phyloP scores from a whole-genome alignment of 2,329 filamentous ascomycete genomes.

The Fusarium sp. region DNA sequence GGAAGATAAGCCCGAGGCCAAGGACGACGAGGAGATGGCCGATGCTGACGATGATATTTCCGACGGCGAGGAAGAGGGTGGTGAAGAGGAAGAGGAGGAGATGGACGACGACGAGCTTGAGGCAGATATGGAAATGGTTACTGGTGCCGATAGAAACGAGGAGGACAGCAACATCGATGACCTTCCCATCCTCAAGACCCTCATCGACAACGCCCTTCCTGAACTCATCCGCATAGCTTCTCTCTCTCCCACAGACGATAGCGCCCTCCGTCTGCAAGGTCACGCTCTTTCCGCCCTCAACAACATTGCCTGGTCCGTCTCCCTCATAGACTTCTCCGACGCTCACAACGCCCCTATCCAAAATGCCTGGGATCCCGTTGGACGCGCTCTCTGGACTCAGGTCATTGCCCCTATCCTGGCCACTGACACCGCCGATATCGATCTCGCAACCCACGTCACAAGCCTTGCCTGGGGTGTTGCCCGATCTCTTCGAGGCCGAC shows the following conservation, averaged over 20 bases:
- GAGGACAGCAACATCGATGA: conserved; percentile 60
- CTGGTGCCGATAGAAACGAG: conserved; percentile 60
- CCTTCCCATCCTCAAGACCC: conserved; percentile 64
- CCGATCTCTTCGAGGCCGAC: conserved; percentile 63
- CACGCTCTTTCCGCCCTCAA: conserved; percentile 71
- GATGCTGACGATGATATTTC: conserved; percentile 55
- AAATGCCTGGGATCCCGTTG: conserved; percentile 65
- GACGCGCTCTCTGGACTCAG: conserved; percentile 68
- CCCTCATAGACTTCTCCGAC: conserved; percentile 69
- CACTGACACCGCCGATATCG: conserved; percentile 71
- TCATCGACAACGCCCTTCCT: conserved; percentile 53
- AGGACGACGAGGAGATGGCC: conserved; percentile 56
- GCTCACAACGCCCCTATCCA: conserved; percentile 65
- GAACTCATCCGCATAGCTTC: conserved; percentile 62
- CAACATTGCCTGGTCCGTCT: conserved; percentile 76
- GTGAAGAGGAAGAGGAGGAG: conserved; percentile 61
- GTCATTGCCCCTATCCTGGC: conserved; percentile 68
- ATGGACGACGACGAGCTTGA: conserved; percentile 69
- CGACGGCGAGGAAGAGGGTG: conserved; percentile 53
- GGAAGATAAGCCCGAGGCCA: conserved; percentile 55
- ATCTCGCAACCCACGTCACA: conserved; percentile 71
- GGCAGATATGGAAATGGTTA: conserved; percentile 75
- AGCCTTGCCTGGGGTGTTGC: conserved; percentile 75
- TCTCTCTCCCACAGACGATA: conserved; percentile 56
- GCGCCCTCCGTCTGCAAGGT: conserved; percentile 60